These are phyloP conservation scores for Ceratocystis variospora DNA, from an alignment of 2,329 filamentous ascomycete species.

Conservation along the genomic window DNA sequence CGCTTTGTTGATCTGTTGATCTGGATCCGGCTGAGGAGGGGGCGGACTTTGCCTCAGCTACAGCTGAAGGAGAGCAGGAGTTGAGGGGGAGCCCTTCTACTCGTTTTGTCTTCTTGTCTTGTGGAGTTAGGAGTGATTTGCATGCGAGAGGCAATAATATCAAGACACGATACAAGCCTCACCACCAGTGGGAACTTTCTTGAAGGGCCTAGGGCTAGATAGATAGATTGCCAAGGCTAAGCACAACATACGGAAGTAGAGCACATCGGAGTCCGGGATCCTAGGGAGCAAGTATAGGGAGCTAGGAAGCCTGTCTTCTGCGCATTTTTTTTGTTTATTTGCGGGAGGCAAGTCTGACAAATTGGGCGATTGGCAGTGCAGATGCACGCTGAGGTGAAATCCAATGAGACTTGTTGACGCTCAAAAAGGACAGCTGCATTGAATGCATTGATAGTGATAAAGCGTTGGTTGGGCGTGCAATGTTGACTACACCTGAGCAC, in stretches of 20 bases:
- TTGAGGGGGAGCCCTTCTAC: not conserved
- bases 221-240: too few species aligned
- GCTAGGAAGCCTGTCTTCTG: not conserved
- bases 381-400: not conserved
- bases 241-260: not conserved
- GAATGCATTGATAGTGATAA: not conserved
- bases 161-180: not conserved
- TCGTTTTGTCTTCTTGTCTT: not conserved
- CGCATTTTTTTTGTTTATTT: not conserved
- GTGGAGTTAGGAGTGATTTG: not conserved
- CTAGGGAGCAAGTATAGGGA: not conserved
- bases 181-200: not conserved
- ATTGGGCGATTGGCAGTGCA: not conserved
- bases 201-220: not conserved
- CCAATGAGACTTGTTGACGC: not conserved
- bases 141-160: not conserved
- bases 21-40: not conserved
- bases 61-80: not conserved
- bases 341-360: not conserved
- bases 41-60: constrained; percentile 2
- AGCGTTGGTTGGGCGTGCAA: too few species aligned
- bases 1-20: constrained; percentile 4
- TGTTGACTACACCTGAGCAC: too few species aligned
- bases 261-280: not conserved
- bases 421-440: not conserved